Conservation (phyloP, 805 yeast genomes). For the Cyberlindnera amylophila region DNA sequence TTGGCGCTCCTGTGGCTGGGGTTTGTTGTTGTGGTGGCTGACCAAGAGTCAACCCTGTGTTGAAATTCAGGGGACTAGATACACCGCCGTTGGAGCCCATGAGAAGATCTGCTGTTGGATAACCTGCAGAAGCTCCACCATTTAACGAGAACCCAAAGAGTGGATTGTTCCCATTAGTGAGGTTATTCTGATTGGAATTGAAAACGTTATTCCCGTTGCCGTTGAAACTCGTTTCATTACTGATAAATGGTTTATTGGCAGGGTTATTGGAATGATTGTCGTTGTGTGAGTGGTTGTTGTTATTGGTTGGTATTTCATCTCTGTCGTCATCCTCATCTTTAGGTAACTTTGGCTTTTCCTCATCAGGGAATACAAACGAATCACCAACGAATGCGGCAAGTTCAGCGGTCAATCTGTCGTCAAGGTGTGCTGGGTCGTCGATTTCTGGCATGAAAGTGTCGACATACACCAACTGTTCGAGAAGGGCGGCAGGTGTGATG, state of each 20-base stretch:
- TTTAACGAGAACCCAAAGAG: not conserved
- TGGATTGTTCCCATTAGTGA: not conserved
- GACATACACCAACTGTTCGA: constrained; percentile 77
- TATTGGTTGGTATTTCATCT: not conserved
- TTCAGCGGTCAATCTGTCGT: constrained; percentile 56
- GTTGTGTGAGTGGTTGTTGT: not conserved
- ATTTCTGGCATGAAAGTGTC: constrained; percentile 66
- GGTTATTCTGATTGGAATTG: not conserved
- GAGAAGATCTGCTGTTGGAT: constrained; percentile 1
- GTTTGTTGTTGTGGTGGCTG: constrained; percentile 1
- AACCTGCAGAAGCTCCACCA: not conserved
- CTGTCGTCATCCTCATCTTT: constrained; percentile 17
- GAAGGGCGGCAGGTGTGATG: constrained; percentile 40
- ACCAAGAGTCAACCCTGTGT: not conserved
- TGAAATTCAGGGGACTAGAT: not conserved
- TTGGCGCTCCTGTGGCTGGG: constrained; percentile 26
- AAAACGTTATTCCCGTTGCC: not conserved
- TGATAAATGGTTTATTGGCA: no score
- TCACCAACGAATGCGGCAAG: constrained; percentile 82
- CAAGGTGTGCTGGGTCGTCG: constrained; percentile 40
- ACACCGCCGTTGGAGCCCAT: not conserved
- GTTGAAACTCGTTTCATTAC: not conserved
- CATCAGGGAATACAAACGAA: constrained; percentile 76
- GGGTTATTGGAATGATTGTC: not conserved
- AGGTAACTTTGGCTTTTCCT: constrained; percentile 52